Percentiles rank a stretch among this genome's conserved stretches.
Evolutionary conservation across 306 rosid genomes (phyloP).

Genomic region (Casuarina equisetifolia): DNA sequence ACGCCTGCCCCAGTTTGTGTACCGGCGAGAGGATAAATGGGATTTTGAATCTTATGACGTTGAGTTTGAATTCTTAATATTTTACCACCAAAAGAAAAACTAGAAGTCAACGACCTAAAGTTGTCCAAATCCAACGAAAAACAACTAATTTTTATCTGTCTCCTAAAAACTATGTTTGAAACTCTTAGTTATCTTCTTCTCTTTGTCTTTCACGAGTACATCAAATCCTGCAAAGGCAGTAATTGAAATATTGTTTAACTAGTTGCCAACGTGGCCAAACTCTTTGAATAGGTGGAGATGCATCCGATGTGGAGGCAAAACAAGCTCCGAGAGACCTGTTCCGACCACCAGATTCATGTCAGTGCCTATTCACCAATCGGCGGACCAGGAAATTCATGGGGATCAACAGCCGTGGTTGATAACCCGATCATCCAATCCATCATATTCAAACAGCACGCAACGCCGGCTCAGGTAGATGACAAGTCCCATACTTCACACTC

Average conservation of each 20-base stretch:
- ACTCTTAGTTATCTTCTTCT: too few relatives aligned
- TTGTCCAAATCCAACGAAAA: too few relatives aligned
- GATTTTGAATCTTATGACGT: not conserved
- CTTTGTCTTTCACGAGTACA: too few relatives aligned
- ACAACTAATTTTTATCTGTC: too few relatives aligned
- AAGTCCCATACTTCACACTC: not conserved
- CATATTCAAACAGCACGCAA: constrained; percentile 58
- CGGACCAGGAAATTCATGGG: constrained; percentile 92
- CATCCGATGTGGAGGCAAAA: constrained; percentile 92
- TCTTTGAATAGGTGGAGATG: constrained; percentile 61
- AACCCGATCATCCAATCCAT: constrained; percentile 60
- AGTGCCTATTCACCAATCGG: constrained; percentile 97
- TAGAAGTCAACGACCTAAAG: not conserved
- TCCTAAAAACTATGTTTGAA: too few relatives aligned
- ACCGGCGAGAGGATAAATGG: not conserved
- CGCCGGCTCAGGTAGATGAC: constrained; percentile 69
- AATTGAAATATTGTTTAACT: too few relatives aligned
- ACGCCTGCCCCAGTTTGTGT: not conserved
- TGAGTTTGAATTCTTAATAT: not conserved
- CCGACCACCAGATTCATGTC: constrained; percentile 62
- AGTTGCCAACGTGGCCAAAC: too few relatives aligned
- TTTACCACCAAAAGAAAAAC: too few relatives aligned
- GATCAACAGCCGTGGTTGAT: constrained; percentile 71
- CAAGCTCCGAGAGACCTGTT: constrained; percentile 58
- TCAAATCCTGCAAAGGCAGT: too few relatives aligned